phyloP scores from a whole-genome alignment of 202 grass and related monocot species.

The Saccharum hybrid region DNA sequence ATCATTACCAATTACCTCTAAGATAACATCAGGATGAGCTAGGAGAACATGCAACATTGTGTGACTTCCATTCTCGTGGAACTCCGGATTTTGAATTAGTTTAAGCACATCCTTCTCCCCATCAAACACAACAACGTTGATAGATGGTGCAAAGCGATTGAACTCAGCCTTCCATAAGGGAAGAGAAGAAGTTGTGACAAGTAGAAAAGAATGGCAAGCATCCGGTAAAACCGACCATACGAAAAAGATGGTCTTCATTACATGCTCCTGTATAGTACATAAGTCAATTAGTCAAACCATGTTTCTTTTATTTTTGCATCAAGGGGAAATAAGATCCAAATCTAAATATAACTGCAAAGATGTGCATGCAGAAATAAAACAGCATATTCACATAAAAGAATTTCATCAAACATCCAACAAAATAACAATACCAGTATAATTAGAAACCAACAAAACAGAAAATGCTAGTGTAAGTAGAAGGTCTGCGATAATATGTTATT shows the following conservation, averaged over 20 bases:
- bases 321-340: not conserved
- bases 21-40: slow-evolving; percentile 68
- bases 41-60: slow-evolving; percentile 75
- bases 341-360: slow-evolving; percentile 19
- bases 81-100: slow-evolving; percentile 60
- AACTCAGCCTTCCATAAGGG: slow-evolving; percentile 71
- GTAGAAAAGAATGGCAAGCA: slow-evolving; percentile 58
- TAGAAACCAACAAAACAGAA: slow-evolving; percentile 26
- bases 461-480: slow-evolving; percentile 30
- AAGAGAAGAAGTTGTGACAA: slow-evolving; percentile 60
- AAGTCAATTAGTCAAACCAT: slow-evolving; percentile 25
- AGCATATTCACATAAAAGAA: slow-evolving; percentile 18
- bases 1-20: slow-evolving; percentile 58
- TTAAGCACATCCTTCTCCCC: slow-evolving; percentile 55
- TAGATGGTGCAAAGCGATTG: slow-evolving; percentile 59
- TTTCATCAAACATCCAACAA: slow-evolving; percentile 14
- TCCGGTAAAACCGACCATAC: slow-evolving; percentile 55
- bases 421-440: slow-evolving; percentile 9
- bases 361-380: slow-evolving; percentile 27
- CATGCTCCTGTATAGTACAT: slow-evolving; percentile 61
- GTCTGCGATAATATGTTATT: not conserved
- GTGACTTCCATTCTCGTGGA: slow-evolving; percentile 46
- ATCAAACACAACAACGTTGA: slow-evolving; percentile 66
- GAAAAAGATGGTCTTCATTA: slow-evolving; percentile 69
- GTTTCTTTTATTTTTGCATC: slow-evolving; percentile 5